phyloP scores from a whole-genome alignment of 306 rosid species.

The Rubus idaeus region DNA sequence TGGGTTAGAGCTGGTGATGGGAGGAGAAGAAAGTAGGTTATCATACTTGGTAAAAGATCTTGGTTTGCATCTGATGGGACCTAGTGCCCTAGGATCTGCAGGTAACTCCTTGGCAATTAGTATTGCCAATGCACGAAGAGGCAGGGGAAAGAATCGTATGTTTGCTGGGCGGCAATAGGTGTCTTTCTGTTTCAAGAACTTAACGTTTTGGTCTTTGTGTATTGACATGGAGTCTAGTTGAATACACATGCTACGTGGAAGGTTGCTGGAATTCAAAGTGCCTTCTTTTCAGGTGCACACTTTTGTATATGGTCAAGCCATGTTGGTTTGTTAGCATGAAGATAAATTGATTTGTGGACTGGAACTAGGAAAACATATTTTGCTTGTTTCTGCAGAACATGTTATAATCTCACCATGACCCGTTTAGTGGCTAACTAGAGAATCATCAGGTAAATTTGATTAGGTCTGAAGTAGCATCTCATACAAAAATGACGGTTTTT shows the following conservation, averaged over 20 bases:
- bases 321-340: conserved; percentile 26
- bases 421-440: conserved; percentile 21
- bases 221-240: conserved; percentile 4
- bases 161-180: conserved; percentile 27
- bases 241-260: conserved; percentile 2
- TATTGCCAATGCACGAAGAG: conserved; percentile 59
- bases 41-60: conserved; percentile 50
- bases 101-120: conserved; percentile 42
- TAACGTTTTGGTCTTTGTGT: not conserved
- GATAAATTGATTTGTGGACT: conserved; percentile 23
- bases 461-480: conserved; percentile 21
- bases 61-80: conserved; percentile 77
- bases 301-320: conserved; percentile 27
- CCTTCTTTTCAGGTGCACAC: conserved; percentile 15
- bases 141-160: conserved; percentile 55
- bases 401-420: conserved; percentile 21
- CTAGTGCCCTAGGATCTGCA: conserved; percentile 40
- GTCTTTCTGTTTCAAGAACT: conserved; percentile 15
- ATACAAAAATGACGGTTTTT: not conserved
- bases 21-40: conserved; percentile 57
- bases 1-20: conserved; percentile 43
- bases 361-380: conserved; percentile 15
- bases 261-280: conserved; percentile 14
- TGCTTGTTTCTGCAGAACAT: conserved; percentile 8
- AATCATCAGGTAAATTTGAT: conserved; percentile 27